A percentile compares a stretch with the other conserved stretches of the same genome.
These are phyloP conservation scores for Yamadazyma nakazawae DNA, from an alignment of 805 yeast species.

Conservation along the genomic window DNA sequence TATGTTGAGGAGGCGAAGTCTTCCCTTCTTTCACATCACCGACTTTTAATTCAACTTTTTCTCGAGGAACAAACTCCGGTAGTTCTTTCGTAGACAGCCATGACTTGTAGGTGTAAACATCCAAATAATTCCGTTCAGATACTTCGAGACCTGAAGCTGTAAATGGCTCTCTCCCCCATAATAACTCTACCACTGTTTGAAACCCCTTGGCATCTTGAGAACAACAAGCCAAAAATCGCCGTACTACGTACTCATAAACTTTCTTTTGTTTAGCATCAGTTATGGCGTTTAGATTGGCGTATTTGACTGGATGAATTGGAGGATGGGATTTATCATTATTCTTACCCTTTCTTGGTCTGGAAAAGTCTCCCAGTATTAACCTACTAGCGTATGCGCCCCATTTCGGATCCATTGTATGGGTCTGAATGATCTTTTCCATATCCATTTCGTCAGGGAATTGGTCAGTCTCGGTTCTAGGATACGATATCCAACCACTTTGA, in stretches of 20 bases:
- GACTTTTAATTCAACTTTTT: slow-evolving; percentile 50
- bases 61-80: slow-evolving; percentile 61
- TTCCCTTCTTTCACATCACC: slow-evolving; percentile 68
- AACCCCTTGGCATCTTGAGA: slow-evolving; percentile 86
- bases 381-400: slow-evolving; percentile 75
- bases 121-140: slow-evolving; percentile 69
- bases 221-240: slow-evolving; percentile 89
- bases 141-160: slow-evolving; percentile 73
- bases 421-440: slow-evolving; percentile 53
- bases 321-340: slow-evolving; percentile 97
- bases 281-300: slow-evolving; percentile 29
- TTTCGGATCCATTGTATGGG: slow-evolving; percentile 49
- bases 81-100: slow-evolving; percentile 71
- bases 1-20: slow-evolving; percentile 75
- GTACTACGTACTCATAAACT: slow-evolving; percentile 81
- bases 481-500: slow-evolving; percentile 81
- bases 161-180: slow-evolving; percentile 80
- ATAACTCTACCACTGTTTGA: slow-evolving; percentile 54
- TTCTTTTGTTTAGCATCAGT: slow-evolving; percentile 48
- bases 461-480: slow-evolving; percentile 98
- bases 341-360: slow-evolving; percentile 73
- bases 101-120: slow-evolving; percentile 70
- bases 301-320: slow-evolving; percentile 86
- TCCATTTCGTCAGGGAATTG: slow-evolving; percentile 77
- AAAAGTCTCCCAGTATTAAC: slow-evolving; percentile 40